Conservation (phyloP, 495 filamentous ascomycete species). For the Stereocaulon alpinum region DNA sequence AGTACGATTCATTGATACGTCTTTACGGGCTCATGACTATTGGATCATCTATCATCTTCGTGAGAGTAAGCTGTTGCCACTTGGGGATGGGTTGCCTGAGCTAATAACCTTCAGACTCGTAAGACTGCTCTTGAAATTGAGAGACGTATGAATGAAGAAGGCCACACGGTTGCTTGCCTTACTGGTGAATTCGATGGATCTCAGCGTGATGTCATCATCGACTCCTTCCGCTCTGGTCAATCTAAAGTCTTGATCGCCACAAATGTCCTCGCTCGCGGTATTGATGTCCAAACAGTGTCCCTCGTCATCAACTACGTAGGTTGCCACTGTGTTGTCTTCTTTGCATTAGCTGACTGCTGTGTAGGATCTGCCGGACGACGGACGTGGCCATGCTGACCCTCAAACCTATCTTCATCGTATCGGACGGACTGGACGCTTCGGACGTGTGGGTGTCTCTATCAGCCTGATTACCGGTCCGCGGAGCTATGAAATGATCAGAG, state of each 20-base stretch:
- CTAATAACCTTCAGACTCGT: slow-evolving; percentile 48
- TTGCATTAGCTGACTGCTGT: not conserved
- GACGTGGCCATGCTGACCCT: slow-evolving; percentile 50
- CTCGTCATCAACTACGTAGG: slow-evolving; percentile 91
- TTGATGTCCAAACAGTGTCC: slow-evolving; percentile 91
- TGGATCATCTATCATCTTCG: slow-evolving; percentile 95
- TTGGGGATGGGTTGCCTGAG: not conserved
- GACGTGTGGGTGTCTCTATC: slow-evolving; percentile 91
- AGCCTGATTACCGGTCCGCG: slow-evolving; percentile 74
- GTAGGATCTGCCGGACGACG: slow-evolving; percentile 48
- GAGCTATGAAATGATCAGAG: slow-evolving; percentile 62
- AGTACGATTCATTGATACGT: slow-evolving; percentile 78
- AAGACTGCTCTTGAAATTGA: slow-evolving; percentile 74
- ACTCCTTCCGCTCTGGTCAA: slow-evolving; percentile 71
- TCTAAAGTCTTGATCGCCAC: slow-evolving; percentile 98
- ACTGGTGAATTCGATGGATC: slow-evolving; percentile 75
- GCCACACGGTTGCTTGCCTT: slow-evolving; percentile 81
- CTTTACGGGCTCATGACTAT: slow-evolving; percentile 94
- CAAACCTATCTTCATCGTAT: slow-evolving; percentile 98
- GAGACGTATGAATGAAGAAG: slow-evolving; percentile 71
- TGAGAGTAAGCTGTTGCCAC: slow-evolving; percentile 49
- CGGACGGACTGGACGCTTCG: slow-evolving; percentile 92
- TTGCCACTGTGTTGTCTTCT: not conserved
- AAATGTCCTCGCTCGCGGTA: slow-evolving; percentile 92
- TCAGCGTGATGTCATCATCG: slow-evolving; percentile 76